Conservation (phyloP, 225 moss, liverwort and hornwort genomes). For the Polytrichum commune region DNA sequence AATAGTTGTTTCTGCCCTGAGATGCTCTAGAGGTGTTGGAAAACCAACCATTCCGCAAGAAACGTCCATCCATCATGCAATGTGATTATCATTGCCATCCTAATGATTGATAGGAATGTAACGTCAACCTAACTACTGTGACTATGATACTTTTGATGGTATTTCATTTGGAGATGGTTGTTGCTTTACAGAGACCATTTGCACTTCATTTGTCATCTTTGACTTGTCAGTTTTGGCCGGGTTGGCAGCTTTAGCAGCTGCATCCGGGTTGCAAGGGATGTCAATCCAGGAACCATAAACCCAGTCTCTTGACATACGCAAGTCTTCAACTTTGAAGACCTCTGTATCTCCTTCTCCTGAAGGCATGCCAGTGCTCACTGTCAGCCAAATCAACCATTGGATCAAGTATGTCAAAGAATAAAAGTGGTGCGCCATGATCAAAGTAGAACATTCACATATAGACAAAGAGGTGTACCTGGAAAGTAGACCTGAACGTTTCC, state of each 20-base stretch:
- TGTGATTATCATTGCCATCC: no score
- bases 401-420: no score
- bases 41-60: no score
- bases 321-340: slow-evolving; percentile 40
- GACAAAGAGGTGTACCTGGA: slow-evolving; percentile 38
- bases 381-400: neutral
- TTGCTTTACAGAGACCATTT: slow-evolving; percentile 37
- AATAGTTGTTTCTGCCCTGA: no score
- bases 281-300: slow-evolving; percentile 73
- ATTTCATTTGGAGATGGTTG: slow-evolving; percentile 31
- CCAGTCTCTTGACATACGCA: slow-evolving; percentile 81
- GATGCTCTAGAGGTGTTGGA: no score
- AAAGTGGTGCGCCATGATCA: neutral
- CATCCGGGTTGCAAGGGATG: slow-evolving; percentile 41
- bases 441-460: neutral
- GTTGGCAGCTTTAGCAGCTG: slow-evolving; percentile 38
- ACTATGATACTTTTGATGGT: slow-evolving; percentile 28
- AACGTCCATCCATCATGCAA: no score
- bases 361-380: neutral
- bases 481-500: slow-evolving; percentile 60
- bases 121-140: neutral
- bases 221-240: slow-evolving; percentile 42
- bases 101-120: no score
- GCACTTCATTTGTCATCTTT: slow-evolving; percentile 44
- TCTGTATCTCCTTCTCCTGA: slow-evolving; percentile 67